Evolutionary conservation across 1,284 basidiomycete species (phyloP), one percentile per base, ranked within the genome.

Genomic region (Lentinula novae-zelandiae): DNA sequence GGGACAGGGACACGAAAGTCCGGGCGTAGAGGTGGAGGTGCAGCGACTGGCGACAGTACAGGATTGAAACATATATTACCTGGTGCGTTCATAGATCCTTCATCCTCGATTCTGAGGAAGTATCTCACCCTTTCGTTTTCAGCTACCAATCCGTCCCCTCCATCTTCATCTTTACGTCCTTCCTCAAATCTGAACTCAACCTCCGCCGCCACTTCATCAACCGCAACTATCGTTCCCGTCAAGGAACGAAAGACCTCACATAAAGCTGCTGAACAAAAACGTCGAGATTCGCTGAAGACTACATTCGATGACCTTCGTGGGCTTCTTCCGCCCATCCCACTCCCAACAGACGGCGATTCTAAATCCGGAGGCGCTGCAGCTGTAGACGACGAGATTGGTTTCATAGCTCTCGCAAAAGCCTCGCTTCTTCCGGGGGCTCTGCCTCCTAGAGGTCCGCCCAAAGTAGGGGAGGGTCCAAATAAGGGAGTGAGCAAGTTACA

Each of bases 221-320:
- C 50, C 1, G 55, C 75, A 73, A 2, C 68, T 71, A 53, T 70
- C 74, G 74, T 82, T 17, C 60, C 60, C 3, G 12, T 61, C 7
- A 55, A 61, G 51, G 60, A 56, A n/a, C 85, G 91, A 61, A 94
- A 95, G 70, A 92, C 92, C 0, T 96, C 95, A 0, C 96, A 99
- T 76, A 98, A 98, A 75, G 93, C 91, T 0, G 96, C 96, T 0
- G 96, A 99, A 74, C 96, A 99, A 72, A 96, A 97, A 72, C 88
- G 96, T 20, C 87, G 96, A 3, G 96, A 99, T 74, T 94, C 91
- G 42, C 85, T 99, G 66, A 99, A 99, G 76, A 89, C 90, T 9
- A 95, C 94, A 15, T 99, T 96, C 71, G 96, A 99, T 73, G 95
- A 98, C 65, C 83, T 99, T 10, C 91, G 96, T 12, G 75, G 82